Evolutionary conservation across 805 yeast species (phyloP).

Genomic region (Saturnispora quitensis): DNA sequence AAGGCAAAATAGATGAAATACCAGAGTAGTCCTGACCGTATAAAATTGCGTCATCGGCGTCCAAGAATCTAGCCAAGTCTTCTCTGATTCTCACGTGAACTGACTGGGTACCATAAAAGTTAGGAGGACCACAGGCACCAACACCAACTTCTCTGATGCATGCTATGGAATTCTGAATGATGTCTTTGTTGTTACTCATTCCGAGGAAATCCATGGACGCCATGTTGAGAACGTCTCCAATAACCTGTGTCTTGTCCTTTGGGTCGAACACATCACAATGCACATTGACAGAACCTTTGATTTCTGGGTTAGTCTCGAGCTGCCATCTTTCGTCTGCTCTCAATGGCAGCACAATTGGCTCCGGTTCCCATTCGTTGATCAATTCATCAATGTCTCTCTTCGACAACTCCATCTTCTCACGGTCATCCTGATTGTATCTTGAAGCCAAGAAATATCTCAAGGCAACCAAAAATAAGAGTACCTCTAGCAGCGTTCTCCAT

Average conservation of each 20-base stretch:
- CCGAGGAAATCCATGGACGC: conserved; percentile 66
- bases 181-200: conserved; percentile 39
- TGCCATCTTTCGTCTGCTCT: conserved; percentile 50
- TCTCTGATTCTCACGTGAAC: conserved; percentile 75
- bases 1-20: conserved; percentile 80
- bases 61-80: conserved; percentile 65
- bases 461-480: conserved; percentile 70
- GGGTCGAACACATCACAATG: conserved; percentile 25
- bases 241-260: conserved; percentile 18
- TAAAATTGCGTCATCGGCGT: conserved; percentile 67
- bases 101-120: conserved; percentile 93
- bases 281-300: conserved; percentile 41
- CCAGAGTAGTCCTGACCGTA: conserved; percentile 92
- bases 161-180: conserved; percentile 45
- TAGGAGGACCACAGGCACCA: conserved; percentile 98
- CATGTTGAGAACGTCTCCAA: conserved; percentile 46
- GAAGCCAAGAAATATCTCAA: conserved; percentile 73
- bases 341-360: conserved; percentile 58
- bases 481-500: conserved; percentile 74
- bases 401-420: conserved; percentile 54
- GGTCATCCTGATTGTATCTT: conserved; percentile 66
- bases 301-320: conserved; percentile 51
- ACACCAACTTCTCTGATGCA: conserved; percentile 72
- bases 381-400: conserved; percentile 68
- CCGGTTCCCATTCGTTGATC: conserved; percentile 88